Conservation (phyloP, 768 basidiomycete species). For the Saitozyma podzolica region DNA sequence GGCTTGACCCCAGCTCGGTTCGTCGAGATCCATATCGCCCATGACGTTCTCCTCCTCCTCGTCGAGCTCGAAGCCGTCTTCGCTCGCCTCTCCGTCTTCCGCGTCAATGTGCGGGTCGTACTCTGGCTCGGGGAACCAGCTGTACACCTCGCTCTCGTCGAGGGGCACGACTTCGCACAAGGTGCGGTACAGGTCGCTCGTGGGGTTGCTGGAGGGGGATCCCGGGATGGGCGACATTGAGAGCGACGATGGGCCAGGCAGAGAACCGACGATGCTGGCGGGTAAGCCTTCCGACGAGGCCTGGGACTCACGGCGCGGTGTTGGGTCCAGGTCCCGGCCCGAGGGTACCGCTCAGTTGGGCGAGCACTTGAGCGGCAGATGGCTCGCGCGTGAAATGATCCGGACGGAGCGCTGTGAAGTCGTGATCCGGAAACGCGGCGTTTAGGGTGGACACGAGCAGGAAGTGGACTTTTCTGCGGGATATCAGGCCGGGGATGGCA, state of each 20-base stretch:
- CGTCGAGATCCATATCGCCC: slow-evolving; percentile 29
- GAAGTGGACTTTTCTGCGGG: slow-evolving; percentile 75
- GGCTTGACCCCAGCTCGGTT: slow-evolving; percentile 33
- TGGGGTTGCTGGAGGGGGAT: too few relatives aligned
- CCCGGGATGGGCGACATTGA: background rate
- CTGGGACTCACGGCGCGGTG: slow-evolving; percentile 11
- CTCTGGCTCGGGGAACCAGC: slow-evolving; percentile 88
- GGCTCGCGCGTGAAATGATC: slow-evolving; percentile 73
- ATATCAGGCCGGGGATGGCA: background rate
- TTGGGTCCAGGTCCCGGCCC: slow-evolving; percentile 11
- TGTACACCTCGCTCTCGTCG: slow-evolving; percentile 90
- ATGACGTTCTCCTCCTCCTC: slow-evolving; percentile 27
- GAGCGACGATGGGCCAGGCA: background rate
- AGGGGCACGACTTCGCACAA: slow-evolving; percentile 89
- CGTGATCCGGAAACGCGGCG: slow-evolving; percentile 95
- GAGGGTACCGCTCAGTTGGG: slow-evolving; percentile 27
- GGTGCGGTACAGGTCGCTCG: slow-evolving; percentile 76
- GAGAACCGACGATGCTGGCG: too few relatives aligned
- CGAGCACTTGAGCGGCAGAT: slow-evolving; percentile 34
- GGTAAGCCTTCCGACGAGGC: too few relatives aligned
- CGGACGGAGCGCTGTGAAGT: slow-evolving; percentile 88
- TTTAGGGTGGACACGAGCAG: slow-evolving; percentile 95
- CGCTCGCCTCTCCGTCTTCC: slow-evolving; percentile 58
- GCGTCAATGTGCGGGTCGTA: slow-evolving; percentile 77
- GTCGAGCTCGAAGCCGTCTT: slow-evolving; percentile 57